These are phyloP conservation scores for Lasiodiplodia gonubiensis DNA, from an alignment of 2,329 filamentous ascomycete species.

Conservation along the genomic window DNA sequence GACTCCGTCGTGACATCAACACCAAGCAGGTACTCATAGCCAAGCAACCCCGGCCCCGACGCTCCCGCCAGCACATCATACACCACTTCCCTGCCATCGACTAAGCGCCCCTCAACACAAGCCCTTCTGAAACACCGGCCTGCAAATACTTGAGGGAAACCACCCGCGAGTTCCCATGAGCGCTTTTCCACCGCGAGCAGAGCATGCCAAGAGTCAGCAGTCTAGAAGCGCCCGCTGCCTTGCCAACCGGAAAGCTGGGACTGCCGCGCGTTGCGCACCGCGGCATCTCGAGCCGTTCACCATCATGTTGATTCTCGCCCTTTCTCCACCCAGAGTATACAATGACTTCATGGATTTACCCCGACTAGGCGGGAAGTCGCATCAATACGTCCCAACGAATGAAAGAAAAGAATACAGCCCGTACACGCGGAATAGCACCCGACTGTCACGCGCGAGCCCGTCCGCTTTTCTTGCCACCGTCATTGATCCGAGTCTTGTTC, in stretches of 20 bases:
- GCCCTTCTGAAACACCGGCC: slow-evolving; percentile 14
- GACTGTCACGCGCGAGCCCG: neutral
- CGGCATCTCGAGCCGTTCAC: neutral
- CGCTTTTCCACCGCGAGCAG: neutral
- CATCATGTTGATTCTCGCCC: slow-evolving; percentile 2
- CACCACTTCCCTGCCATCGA: neutral
- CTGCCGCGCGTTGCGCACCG: slow-evolving; percentile 6
- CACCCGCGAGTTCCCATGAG: neutral
- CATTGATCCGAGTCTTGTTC: neutral
- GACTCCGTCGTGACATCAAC: slow-evolving; percentile 6
- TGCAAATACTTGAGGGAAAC: neutral
- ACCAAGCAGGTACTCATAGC: neutral
- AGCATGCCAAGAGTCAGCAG: slow-evolving; percentile 17
- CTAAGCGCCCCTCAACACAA: neutral
- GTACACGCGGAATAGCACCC: neutral
- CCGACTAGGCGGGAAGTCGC: neutral
- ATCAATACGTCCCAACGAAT: neutral
- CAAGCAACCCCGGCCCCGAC: neutral
- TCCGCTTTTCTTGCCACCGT: neutral
- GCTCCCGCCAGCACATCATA: too few relatives aligned
- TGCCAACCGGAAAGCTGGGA: neutral
- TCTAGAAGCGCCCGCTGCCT: slow-evolving; percentile 1
- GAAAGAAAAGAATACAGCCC: neutral
- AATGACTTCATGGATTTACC: neutral
- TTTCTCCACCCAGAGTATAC: neutral